These are phyloP conservation scores for Rhynchosporium agropyri DNA, from an alignment of 2,329 filamentous ascomycete species.

Conservation along the genomic window DNA sequence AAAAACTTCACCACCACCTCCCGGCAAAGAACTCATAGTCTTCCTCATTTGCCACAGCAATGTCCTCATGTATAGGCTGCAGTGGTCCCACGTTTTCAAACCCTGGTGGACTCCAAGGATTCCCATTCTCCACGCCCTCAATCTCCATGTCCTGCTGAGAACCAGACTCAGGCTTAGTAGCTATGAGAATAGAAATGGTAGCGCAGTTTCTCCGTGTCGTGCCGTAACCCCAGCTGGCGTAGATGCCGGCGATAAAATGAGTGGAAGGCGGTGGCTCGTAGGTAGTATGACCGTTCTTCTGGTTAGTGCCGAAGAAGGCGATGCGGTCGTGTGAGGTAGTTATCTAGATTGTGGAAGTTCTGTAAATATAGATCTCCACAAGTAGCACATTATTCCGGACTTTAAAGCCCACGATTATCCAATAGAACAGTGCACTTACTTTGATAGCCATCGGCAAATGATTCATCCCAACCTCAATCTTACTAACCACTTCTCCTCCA, in stretches of 20 bases:
- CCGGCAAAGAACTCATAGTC: conserved; percentile 11
- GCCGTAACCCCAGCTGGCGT: conserved; percentile 23
- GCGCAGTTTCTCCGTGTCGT: conserved; percentile 9
- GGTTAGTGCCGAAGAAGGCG: conserved; percentile 22
- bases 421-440: conserved; percentile 3
- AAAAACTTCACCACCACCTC: conserved; percentile 9
- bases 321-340: conserved; percentile 23
- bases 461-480: conserved; percentile 28
- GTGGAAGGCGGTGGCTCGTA: conserved; percentile 5
- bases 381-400: no score
- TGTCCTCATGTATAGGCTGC: background rate
- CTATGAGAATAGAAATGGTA: conserved; percentile 16
- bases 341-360: conserved; percentile 11
- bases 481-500: conserved; percentile 23
- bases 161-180: background rate
- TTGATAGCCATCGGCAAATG: conserved; percentile 26
- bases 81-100: background rate
- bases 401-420: no score
- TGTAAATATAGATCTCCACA: no score
- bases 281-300: conserved; percentile 22
- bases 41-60: conserved; percentile 19
- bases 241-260: conserved; percentile 23
- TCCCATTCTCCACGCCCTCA: background rate
- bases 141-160: background rate
- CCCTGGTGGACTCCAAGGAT: conserved; percentile 3